phyloP scores from a whole-genome alignment of 805 yeast species.

The Saccharomyces paradoxus region DNA sequence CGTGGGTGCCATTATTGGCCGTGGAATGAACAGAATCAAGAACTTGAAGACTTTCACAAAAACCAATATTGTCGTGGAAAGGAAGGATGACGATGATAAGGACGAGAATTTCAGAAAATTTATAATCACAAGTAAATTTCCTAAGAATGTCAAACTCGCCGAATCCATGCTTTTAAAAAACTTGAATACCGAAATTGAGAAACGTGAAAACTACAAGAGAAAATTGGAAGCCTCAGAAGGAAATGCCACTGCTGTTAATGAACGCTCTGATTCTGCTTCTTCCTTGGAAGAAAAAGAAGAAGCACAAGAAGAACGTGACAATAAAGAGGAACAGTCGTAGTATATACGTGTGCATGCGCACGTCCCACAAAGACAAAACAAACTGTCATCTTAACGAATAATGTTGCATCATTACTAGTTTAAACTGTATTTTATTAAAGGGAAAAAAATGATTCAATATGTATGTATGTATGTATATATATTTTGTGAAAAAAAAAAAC shows the following conservation, averaged over 20 bases:
- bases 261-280: not conserved
- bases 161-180: constrained; percentile 48
- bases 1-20: constrained; percentile 87
- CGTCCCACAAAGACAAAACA: not conserved
- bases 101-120: constrained; percentile 40
- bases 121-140: constrained; percentile 52
- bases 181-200: constrained; percentile 49
- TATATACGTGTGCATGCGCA: not conserved
- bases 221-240: not conserved
- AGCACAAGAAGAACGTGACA: not conserved
- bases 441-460: not conserved
- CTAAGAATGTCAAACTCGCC: constrained; percentile 47
- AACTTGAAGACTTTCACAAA: constrained; percentile 74
- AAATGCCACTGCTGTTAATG: not conserved
- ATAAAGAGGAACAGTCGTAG: not conserved
- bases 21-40: constrained; percentile 76
- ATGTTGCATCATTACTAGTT: not conserved
- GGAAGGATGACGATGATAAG: constrained; percentile 53
- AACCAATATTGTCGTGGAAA: constrained; percentile 69
- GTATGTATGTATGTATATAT: not conserved
- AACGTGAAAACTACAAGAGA: constrained; percentile 30
- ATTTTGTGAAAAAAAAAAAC: not conserved
- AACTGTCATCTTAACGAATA: not conserved
- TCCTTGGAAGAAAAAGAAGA: not conserved
- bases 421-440: not conserved